Evolutionary conservation across 83 land plant genomes (phyloP), one percentile per base, ranked within the genome.

Genomic region (Thuja plicata): DNA sequence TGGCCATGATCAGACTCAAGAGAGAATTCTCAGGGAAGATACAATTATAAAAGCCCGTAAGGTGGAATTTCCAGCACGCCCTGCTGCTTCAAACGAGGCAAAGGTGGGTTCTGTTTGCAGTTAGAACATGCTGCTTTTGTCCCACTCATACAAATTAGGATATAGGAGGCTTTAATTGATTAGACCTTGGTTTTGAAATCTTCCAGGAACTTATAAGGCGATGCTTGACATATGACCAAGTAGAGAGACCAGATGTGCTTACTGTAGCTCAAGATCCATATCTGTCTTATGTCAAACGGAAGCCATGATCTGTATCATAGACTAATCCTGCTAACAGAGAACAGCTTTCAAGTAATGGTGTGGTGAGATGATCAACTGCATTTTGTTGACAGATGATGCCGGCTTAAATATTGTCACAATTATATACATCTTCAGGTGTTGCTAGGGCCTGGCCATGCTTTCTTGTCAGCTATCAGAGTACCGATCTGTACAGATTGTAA

Each of bases 1-100:
- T 91, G 99, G 99, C 73, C 99, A 98, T 92, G 98, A 97, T 74
- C 97, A 97, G 86, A 92, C 96, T 19, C 99, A 98, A 90, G 99
- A 98, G 89, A 87, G 97, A 87, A 97, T 98, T 81, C 90, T 98
- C 43, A 94, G 99, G 32, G 99, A 98, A 88, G 99, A 98, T 90
- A 98, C 99, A 80, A 98, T 98, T 50, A 92, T 97, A 48, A 98
- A 95, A 88, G 99, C 99, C 4, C 95, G 94, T 52, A 95, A 94
- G 88, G 99, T 98, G 86, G 99, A 98, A 74, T 98, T 98, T 89
- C 99, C 99, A 81, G 88, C 98, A 46, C 92, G 93, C 82, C 99
- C 99, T 24, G 71, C 96, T 85, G 97, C 97, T 55, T 98, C 99
- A 66, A 94, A 89, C 90, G 99, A 98, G 90, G 99, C 99, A 78